phyloP scores from a whole-genome alignment of 2,329 filamentous ascomycete genomes.

The Raffaelea deltoideospora region DNA sequence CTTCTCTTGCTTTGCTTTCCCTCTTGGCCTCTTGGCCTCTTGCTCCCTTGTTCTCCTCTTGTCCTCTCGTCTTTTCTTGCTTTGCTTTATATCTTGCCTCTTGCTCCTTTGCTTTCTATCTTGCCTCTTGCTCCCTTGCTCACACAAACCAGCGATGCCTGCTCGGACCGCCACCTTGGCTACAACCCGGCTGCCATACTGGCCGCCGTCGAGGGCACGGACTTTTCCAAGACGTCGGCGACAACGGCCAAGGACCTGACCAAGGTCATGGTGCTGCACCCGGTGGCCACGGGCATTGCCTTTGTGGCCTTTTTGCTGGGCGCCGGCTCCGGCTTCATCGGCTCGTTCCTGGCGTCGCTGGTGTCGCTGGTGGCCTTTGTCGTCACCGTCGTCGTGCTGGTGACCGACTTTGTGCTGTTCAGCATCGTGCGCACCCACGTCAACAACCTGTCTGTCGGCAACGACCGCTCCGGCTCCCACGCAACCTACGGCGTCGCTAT shows the following conservation, averaged over 20 bases:
- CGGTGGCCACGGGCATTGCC: constrained; percentile 38
- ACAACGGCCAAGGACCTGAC: constrained; percentile 27
- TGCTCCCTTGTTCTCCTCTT: too few species aligned
- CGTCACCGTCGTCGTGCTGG: constrained; percentile 29
- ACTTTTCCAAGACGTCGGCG: constrained; percentile 11
- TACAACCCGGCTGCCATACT: constrained; percentile 38
- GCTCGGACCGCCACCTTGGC: constrained; percentile 33
- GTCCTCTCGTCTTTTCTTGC: too few species aligned
- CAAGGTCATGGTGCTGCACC: constrained; percentile 46
- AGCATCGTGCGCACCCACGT: constrained; percentile 36
- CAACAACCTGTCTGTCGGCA: constrained; percentile 39
- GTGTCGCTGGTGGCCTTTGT: constrained; percentile 34
- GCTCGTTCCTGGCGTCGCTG: constrained; percentile 34
- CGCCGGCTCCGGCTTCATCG: constrained; percentile 32
- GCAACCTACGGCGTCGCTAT: constrained; percentile 39
- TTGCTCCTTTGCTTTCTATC: neutral
- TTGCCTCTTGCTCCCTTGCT: too few species aligned
- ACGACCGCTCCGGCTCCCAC: constrained; percentile 12
- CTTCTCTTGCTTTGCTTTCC: too few species aligned
- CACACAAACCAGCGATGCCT: too few species aligned
- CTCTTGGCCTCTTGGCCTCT: too few species aligned
- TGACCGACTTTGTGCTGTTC: constrained; percentile 43
- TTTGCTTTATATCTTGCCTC: too few species aligned
- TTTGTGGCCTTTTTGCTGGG: constrained; percentile 45
- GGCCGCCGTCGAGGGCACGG: constrained; percentile 2